Conservation (phyloP, 441 rosid species). For the Sinapis alba region DNA sequence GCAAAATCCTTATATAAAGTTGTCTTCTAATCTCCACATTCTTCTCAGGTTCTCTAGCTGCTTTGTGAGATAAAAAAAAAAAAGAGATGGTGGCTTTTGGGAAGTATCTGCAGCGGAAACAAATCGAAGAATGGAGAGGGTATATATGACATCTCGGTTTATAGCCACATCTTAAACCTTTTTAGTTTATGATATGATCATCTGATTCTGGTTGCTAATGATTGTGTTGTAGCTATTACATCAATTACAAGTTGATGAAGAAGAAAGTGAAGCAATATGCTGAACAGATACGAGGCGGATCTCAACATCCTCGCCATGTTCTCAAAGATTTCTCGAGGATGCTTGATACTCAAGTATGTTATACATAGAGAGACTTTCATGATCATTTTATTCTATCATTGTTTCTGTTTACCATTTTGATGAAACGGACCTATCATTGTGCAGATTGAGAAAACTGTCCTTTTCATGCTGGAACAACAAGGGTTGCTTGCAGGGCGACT, state of each 20-base stretch:
- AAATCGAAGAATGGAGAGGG: conserved; percentile 89
- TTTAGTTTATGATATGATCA: not conserved
- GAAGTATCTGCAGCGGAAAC: conserved; percentile 89
- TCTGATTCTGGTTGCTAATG: conserved; percentile 16
- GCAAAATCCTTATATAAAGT: conserved; percentile 34
- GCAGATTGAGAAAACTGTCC: conserved; percentile 95
- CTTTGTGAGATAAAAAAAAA: conserved; percentile 41
- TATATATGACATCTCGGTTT: conserved; percentile 36
- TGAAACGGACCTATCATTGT: conserved; percentile 5
- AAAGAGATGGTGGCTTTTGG: conserved; percentile 99
- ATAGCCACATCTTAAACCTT: not conserved
- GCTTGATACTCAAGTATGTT: conserved; percentile 84
- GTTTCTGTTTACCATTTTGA: too few relatives aligned
- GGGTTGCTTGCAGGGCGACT: conserved; percentile 81
- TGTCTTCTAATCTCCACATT: conserved; percentile 23
- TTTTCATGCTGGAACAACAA: conserved; percentile 97
- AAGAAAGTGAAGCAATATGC: conserved; percentile 85
- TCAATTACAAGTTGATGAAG: conserved; percentile 95
- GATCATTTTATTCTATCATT: too few relatives aligned
- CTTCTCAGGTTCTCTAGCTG: conserved; percentile 10
- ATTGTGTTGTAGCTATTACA: conserved; percentile 64
- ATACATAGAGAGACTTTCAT: too few relatives aligned
- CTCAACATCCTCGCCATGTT: conserved; percentile 75
- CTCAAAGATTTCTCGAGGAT: conserved; percentile 98
- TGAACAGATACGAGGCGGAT: conserved; percentile 79